These are phyloP conservation scores for Cystobasidium tubakii DNA, from an alignment of 768 basidiomycete species.

Conservation along the genomic window DNA sequence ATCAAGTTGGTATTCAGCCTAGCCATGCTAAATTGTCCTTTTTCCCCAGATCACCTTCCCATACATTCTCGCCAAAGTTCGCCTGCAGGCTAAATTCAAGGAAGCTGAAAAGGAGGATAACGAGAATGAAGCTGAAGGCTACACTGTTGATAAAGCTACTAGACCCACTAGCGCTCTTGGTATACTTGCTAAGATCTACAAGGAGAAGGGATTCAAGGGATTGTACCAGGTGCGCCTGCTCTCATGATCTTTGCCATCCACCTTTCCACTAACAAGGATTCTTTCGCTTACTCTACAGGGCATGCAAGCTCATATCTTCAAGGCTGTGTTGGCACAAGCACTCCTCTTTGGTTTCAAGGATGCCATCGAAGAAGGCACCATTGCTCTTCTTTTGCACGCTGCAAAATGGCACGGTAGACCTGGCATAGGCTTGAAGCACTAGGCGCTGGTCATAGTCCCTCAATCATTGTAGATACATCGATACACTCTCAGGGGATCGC, in stretches of 20 bases:
- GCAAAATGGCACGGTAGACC: slow-evolving; percentile 22
- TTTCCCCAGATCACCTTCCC: slow-evolving; percentile 74
- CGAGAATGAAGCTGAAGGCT: slow-evolving; percentile 41
- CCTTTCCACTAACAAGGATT: background rate
- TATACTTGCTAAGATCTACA: slow-evolving; percentile 65
- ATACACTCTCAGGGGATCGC: background rate
- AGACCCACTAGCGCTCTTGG: slow-evolving; percentile 67
- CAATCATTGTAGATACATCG: background rate
- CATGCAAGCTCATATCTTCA: slow-evolving; percentile 91
- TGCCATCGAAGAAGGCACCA: slow-evolving; percentile 84
- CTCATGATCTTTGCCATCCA: too few species aligned
- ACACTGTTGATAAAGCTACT: slow-evolving; percentile 48
- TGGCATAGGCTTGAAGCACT: slow-evolving; percentile 24
- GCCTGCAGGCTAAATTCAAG: slow-evolving; percentile 78
- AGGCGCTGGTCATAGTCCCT: background rate
- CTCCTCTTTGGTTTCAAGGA: slow-evolving; percentile 96
- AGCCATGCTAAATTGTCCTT: background rate
- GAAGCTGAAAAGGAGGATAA: slow-evolving; percentile 36
- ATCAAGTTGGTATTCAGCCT: too few species aligned
- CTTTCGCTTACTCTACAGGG: slow-evolving; percentile 56
- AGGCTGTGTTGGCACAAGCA: slow-evolving; percentile 91
- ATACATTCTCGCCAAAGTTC: slow-evolving; percentile 87
- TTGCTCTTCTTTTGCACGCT: slow-evolving; percentile 53
- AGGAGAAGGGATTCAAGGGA: slow-evolving; percentile 73
- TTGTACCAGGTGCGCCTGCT: slow-evolving; percentile 93